Conservation (phyloP, 331 rosid species). For the Acacia pycnantha region DNA sequence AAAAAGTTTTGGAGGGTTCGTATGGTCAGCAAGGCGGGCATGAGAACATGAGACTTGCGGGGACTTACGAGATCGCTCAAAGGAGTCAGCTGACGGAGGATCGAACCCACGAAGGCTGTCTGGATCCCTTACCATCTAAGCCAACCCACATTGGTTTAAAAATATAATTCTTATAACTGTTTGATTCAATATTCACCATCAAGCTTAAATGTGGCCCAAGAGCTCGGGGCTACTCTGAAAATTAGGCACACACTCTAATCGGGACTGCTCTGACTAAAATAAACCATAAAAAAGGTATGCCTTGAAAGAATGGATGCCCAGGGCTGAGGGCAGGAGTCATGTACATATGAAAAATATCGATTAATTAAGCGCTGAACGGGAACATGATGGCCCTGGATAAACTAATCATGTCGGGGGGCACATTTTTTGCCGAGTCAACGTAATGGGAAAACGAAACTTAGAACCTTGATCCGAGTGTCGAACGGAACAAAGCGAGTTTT, state of each 20-base stretch:
- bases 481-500: background rate
- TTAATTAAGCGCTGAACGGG: too few relatives aligned
- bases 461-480: background rate
- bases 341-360: too few relatives aligned
- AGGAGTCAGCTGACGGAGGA: too few relatives aligned
- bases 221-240: background rate
- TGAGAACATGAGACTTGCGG: too few relatives aligned
- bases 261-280: background rate
- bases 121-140: too few relatives aligned
- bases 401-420: background rate
- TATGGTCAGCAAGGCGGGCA: too few relatives aligned
- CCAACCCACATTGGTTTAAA: too few relatives aligned
- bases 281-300: background rate
- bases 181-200: background rate
- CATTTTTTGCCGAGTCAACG: background rate
- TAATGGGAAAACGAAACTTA: background rate
- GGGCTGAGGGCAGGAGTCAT: too few relatives aligned
- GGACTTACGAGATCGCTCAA: too few relatives aligned
- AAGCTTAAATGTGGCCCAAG: background rate
- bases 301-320: background rate
- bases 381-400: background rate
- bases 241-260: background rate
- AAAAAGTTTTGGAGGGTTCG: too few relatives aligned
- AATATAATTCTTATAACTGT: too few relatives aligned
- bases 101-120: too few relatives aligned